Base-by-base conservation (phyloP, 2,329 filamentous ascomycete genomes). In the Penicillium sp. region DNA sequence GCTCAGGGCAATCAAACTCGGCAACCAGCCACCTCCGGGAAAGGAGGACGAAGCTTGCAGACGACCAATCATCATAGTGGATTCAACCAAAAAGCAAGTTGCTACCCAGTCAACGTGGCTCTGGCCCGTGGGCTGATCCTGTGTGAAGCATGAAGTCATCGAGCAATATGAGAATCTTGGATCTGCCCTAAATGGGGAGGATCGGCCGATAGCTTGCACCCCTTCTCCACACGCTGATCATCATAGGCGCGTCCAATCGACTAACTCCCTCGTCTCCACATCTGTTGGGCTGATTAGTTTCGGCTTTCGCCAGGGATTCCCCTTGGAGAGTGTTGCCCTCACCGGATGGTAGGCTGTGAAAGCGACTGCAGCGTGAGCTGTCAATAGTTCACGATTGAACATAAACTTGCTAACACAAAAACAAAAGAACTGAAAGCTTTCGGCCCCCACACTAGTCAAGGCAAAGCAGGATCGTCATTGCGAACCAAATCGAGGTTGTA, bases 31-130 rank as follows among this genome's bases (percentile, higher is more conserved):
- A 53, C 51, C 44, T 46, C 48, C 49, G 31, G 38, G 16, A 40
- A 46, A 45, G 10, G 34, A 48, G 39, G 43, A 21, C 27, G 38
- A 44, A 47, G 27, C 32, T 41, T 13, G 10, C 21, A 13, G 13
- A 14, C 3, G 10, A 21, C 42, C 44, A 56, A 62, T 50, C 53
- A 57, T 22, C 46, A 22, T 31, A 42, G 49, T 49, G 53, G 47
- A 31, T 53, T 57, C n/a, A 45, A 18, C 46, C 40, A n/a, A 24
- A 31, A 43, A 36, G 48, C 16, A 39, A 27, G 34, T 39, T 55
- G 48, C 56, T 54, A 52, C 57, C 55, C 48, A 56, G 58, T 58
- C 63, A 67, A 65, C 63, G 62, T 67, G 65, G 65, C 58, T 61
- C 60, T 53, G 42, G 43, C 21, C 34, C 22, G 45, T 45, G 44